A percentile compares a stretch with the other conserved stretches of the same genome.
Evolutionary conservation across 129 eudicot species (phyloP).

Genomic region (sunflower (Helianthus annuus)): DNA sequence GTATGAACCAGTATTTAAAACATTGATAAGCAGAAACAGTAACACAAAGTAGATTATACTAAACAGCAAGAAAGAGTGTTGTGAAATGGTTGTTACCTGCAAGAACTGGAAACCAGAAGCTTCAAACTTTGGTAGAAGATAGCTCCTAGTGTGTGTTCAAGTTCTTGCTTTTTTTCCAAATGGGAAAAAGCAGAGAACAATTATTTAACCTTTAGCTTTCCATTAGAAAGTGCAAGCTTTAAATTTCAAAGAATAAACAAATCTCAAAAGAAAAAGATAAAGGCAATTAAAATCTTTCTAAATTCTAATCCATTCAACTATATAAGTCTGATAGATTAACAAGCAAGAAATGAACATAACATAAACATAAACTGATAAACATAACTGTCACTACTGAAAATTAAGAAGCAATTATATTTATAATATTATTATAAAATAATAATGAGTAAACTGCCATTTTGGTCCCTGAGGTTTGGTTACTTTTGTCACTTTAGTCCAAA

Average conservation of each 20-base stretch:
- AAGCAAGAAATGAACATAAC: conserved; percentile 21
- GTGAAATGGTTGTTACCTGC: conserved; percentile 29
- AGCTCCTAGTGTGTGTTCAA: background rate
- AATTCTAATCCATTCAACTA: conserved; percentile 21
- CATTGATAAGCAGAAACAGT: background rate
- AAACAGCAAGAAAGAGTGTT: conserved; percentile 1
- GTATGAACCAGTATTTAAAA: no score
- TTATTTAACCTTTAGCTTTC: conserved; percentile 46
- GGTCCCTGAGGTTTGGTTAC: no score
- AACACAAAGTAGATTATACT: background rate
- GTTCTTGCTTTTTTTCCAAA: conserved; percentile 31
- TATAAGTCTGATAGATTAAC: conserved; percentile 22
- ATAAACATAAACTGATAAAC: background rate
- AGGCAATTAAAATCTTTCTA: conserved; percentile 29
- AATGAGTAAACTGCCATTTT: no score
- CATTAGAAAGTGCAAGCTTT: conserved; percentile 37
- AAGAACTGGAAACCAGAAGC: conserved; percentile 22
- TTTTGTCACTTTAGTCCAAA: no score
- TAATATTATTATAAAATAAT: no score
- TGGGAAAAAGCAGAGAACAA: conserved; percentile 39
- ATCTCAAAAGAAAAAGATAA: conserved; percentile 27
- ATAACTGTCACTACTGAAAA: conserved; percentile 15
- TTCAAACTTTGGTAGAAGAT: conserved; percentile 30
- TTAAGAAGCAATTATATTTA: conserved; percentile 2
- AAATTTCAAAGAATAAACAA: conserved; percentile 32